Base-by-base conservation (phyloP, 768 basidiomycete species). In the Scleroderma citrinum region DNA sequence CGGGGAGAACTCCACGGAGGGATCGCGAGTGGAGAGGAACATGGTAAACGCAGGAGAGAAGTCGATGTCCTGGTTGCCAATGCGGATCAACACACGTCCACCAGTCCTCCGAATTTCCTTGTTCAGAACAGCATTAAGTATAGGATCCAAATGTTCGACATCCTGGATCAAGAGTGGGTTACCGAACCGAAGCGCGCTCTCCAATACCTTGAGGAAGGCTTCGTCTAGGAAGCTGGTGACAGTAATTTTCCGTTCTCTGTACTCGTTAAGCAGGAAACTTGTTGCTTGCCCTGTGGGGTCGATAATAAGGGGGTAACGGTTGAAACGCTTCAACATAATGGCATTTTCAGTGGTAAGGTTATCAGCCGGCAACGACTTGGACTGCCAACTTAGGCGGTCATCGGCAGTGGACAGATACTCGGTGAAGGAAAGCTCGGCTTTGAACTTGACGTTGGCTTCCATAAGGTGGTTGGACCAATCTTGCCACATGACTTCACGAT, bases 21-120 rank as follows among this genome's bases (percentile, higher is more conserved):
- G 94, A 66, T 99, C 94, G 19, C 96, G 76, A 11, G 96, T 99
- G 2, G 95, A 91, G 38, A 99, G 76, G 81, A 99, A 99, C 92
- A 99, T 94, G 5, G 92, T 96, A 76, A 99, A 99, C n/a, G 96
- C 85, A 6, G 96, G 96, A 0, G 96, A 99, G 66, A 98, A 97
- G 65, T 99, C 96, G 66, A 99, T 97, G 57, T 99, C 96, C 71
- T 99, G 96, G 62, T 78, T 97, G 4, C 96, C 95, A 19, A 98
- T 75, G 32, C 96, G 90, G 54, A 99, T 96, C 35, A 98, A 81
- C 13, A 98, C 93, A 66, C 96, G 92, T 37, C 96, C 96, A 37
- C 96, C 96, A 2, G 96, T 96, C 23, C 94, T 80, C 32, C 93
- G 79, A 44, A 97, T 91, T 69, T 99, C 96, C 60, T 84, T 91